Evolutionary conservation across 2,329 filamentous ascomycete genomes (phyloP).

Genomic region (Calonectria henricotiae): DNA sequence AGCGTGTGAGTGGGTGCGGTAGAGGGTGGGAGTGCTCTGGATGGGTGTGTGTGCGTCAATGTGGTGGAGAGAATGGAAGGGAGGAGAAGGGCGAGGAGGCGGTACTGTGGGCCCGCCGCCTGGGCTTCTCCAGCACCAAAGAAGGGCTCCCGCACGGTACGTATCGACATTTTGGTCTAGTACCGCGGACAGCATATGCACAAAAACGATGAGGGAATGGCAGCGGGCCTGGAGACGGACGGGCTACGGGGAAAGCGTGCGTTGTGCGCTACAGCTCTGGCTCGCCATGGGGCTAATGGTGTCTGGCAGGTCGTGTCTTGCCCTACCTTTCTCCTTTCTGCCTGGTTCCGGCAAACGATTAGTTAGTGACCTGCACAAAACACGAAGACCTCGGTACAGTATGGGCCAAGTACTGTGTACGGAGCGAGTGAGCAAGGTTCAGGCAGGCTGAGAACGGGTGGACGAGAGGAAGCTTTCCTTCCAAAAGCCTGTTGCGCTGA

Average conservation of each 20-base stretch:
- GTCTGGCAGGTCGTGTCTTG: constrained; percentile 21
- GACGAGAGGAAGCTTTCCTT: constrained; percentile 44
- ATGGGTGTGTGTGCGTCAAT: constrained; percentile 48
- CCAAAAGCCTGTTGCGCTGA: constrained; percentile 46
- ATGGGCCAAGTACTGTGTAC: constrained; percentile 45
- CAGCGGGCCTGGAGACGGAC: constrained; percentile 4
- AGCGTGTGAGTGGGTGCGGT: constrained; percentile 41
- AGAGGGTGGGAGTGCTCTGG: constrained; percentile 46
- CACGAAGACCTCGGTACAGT: constrained; percentile 37
- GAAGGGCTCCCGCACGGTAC: constrained; percentile 45
- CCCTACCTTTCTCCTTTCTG: constrained; percentile 26
- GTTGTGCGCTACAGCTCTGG: background rate
- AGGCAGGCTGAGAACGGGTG: constrained; percentile 40
- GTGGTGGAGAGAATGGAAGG: constrained; percentile 54
- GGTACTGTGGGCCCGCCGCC: constrained; percentile 44
- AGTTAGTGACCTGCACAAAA: constrained; percentile 35
- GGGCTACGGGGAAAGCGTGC: constrained; percentile 5
- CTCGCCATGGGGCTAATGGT: constrained; percentile 18
- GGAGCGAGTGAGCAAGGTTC: constrained; percentile 38
- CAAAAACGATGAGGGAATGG: constrained; percentile 8
- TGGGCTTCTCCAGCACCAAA: constrained; percentile 34
- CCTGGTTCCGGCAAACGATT: constrained; percentile 35
- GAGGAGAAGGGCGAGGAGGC: constrained; percentile 52
- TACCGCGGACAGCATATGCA: constrained; percentile 17
- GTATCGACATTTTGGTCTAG: constrained; percentile 38